phyloP scores from a whole-genome alignment of 345 rosid genomes.

The Rhodamnia rubescens region DNA sequence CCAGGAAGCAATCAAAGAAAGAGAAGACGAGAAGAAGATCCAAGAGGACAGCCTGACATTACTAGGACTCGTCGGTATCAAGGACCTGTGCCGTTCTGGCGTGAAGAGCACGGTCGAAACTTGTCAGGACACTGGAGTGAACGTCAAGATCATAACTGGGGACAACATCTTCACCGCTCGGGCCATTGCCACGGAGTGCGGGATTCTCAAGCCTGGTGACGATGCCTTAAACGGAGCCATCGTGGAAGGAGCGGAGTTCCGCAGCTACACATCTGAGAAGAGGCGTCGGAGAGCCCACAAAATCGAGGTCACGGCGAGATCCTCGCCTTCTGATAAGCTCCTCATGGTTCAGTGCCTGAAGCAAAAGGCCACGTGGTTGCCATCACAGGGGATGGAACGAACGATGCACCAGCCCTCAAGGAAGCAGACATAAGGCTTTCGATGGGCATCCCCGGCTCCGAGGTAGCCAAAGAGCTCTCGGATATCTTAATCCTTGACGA shows the following conservation, averaged over 20 bases:
- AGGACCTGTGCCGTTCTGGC: conserved; percentile 65
- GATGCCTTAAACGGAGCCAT: conserved; percentile 24
- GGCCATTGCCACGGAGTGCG: conserved; percentile 76
- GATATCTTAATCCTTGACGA: conserved; percentile 70
- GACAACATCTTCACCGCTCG: conserved; percentile 64
- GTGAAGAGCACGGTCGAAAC: conserved; percentile 50
- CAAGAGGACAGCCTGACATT: conserved; percentile 32
- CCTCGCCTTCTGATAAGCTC: conserved; percentile 64
- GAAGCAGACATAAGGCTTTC: conserved; percentile 72
- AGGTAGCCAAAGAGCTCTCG: conserved; percentile 71
- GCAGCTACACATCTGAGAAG: conserved; percentile 30
- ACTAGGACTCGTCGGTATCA: conserved; percentile 58
- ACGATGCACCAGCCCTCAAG: conserved; percentile 72
- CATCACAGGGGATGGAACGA: conserved; percentile 62
- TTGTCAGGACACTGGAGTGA: conserved; percentile 61
- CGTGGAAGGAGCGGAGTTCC: conserved; percentile 52
- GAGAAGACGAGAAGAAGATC: conserved; percentile 8
- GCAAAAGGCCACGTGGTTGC: conserved; percentile 65
- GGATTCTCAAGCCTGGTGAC: conserved; percentile 33
- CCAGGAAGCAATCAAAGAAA: conserved; percentile 1
- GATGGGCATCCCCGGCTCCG: conserved; percentile 73
- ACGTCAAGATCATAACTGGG: conserved; percentile 71
- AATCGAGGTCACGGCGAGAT: conserved; percentile 74
- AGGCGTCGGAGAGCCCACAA: too few relatives aligned
- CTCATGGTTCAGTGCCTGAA: conserved; percentile 71